Base-by-base conservation (phyloP, 768 basidiomycete species). In the Boletus edulis region DNA sequence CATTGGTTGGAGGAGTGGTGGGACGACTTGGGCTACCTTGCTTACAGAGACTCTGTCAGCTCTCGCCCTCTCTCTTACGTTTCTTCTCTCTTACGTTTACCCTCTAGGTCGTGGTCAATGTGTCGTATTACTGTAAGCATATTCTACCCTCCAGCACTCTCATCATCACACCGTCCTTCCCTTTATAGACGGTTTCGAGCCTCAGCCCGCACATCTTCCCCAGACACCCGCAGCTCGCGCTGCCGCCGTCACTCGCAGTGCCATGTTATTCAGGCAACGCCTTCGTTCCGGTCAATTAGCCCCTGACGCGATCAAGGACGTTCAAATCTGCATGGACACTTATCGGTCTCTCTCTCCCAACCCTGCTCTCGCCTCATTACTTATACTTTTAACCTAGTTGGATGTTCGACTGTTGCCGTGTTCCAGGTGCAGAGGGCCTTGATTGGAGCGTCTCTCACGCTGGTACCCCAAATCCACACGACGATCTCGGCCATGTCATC, bases 1-100 rank as follows among this genome's bases (percentile, higher is more conserved):
- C 89, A 92, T 62, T 98, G 94, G 94, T 76, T 98, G 24, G 90
- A 92, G 62, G 82, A 90, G 54, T 97, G 95, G 93, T 98, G 95
- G 94, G 94, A 98, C 67, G 86, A 91, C 60, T 70, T 67, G 15
- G 91, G 76, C 1, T 98, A 97, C 65, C 77, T 94, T 62, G 80
- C 83, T 5, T 98, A 94, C 68, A 76, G 94, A 49, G 94, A 95
- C 62, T 86, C 91, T 47, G 91, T 90, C 61, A 49, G 84, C 65
- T 22, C 11, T 50, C 31, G 17, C 31, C 18, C 20, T 46, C 17
- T 52, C 24, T 48, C 20, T 15, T n/a, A n/a, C 18, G 4, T 45
- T 2, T 54, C 31, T 14, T 39, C 11, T 35, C 49, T 42, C 55
- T 57, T 43, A 60, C 44, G n/a, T 34, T 3, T 27, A 37, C 40